Base-by-base conservation (phyloP, 805 yeast genomes). In the Diddensiella caesifluorescens region DNA sequence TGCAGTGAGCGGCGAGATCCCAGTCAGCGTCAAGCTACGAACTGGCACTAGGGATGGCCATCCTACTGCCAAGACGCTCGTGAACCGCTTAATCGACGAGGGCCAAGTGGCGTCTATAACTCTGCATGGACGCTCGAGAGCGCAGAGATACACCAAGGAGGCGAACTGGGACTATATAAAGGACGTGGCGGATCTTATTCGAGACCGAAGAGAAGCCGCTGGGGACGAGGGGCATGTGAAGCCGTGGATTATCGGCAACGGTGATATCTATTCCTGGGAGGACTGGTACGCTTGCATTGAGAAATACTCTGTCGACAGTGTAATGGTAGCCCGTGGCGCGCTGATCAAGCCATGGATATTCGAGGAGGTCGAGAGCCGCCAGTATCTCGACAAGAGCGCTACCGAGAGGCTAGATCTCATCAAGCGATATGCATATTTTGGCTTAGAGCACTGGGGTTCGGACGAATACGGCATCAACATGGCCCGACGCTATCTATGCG, bases 331-430 rank as follows among this genome's bases (percentile, higher is more conserved):
- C 2, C 75, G 99, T 57, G 98, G 97, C 42, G 97, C 97, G 1
- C 73, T 92, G 50, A 89, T 92, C 60, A 92, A 92, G 65, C 99
- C 99, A 26, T 92, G 99, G 99, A 85, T 92, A 39, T 92, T 90
- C 54, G 97, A 92, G 67, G 99, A 92, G 65, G 76, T 92, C 43
- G 94, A 90, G 45, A 71, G 90, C 4, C 78, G 80, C 54, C 97
- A 92, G 63, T 80, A 87, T 61, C 64, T 92, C 48, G 99, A 92
- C 62, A 92, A 90, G 66, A 70, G 86, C 2, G 80, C 95, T n/a
- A 69, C 81, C 16, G 97, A 92, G 64, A 76, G 99, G 62, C 73
- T 92, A 43, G 94, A 80, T 27, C 75, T 82, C 32, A 62, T 90
- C 54, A 69, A 70, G 49, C 73, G 71, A 39, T 92, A 79, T 59